Percentiles rank a stretch among this genome's conserved stretches.
These are phyloP conservation scores for Plectosphaerella sp. DNA, from an alignment of 2,329 filamentous ascomycete species.

Conservation along the genomic window DNA sequence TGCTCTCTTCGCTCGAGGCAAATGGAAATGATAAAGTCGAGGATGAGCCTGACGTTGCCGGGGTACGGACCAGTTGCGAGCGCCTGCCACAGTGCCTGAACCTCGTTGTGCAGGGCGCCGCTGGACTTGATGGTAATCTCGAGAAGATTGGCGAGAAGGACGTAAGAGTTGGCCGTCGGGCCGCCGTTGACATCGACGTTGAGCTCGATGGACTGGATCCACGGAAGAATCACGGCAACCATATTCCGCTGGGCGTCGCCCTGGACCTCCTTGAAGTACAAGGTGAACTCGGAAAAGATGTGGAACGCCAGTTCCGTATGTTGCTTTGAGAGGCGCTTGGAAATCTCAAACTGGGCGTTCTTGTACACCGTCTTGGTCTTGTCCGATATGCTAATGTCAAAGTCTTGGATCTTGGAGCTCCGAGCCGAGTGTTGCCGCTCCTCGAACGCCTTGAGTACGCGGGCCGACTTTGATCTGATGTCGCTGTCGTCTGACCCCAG, in stretches of 20 bases:
- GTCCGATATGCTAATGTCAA: slow-evolving; percentile 97
- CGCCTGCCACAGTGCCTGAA: slow-evolving; percentile 96
- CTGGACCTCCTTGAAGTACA: slow-evolving; percentile 85
- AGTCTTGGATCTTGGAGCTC: slow-evolving; percentile 90
- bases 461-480: slow-evolving; percentile 82
- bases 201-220: slow-evolving; percentile 92
- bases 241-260: slow-evolving; percentile 86
- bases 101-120: slow-evolving; percentile 86
- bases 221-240: slow-evolving; percentile 89
- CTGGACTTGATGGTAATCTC: slow-evolving; percentile 95
- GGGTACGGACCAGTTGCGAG: slow-evolving; percentile 88
- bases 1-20: slow-evolving; percentile 93
- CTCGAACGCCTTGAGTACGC: slow-evolving; percentile 76
- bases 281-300: slow-evolving; percentile 92
- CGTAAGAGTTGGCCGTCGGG: slow-evolving; percentile 87
- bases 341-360: slow-evolving; percentile 93
- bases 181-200: slow-evolving; percentile 89
- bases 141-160: slow-evolving; percentile 88
- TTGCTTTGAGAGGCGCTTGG: slow-evolving; percentile 80
- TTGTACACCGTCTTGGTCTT: slow-evolving; percentile 99
- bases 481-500: slow-evolving; percentile 88
- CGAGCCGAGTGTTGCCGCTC: slow-evolving; percentile 67
- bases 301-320: slow-evolving; percentile 87
- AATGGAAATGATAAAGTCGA: slow-evolving; percentile 93
- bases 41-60: slow-evolving; percentile 88